Percentiles rank a stretch among this genome's conserved stretches.
phyloP scores from a whole-genome alignment of 352 stramenopile genomes.

The Poterioochromonas sp. region DNA sequence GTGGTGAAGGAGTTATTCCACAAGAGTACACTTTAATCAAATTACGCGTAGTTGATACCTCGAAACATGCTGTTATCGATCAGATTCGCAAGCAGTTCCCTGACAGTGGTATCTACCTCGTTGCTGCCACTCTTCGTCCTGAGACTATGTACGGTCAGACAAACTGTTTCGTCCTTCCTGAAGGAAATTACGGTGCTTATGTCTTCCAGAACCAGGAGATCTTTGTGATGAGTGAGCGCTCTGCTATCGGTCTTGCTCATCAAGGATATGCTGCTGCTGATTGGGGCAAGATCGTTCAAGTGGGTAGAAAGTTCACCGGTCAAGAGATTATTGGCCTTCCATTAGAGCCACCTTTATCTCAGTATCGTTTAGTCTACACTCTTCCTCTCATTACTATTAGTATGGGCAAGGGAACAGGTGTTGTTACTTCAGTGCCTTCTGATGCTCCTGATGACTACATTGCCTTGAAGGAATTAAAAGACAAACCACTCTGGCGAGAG shows the following conservation, averaged over 20 bases:
- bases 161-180: slow-evolving; percentile 98
- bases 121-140: slow-evolving; percentile 91
- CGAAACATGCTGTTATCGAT: slow-evolving; percentile 49
- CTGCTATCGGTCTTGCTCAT: slow-evolving; percentile 86
- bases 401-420: slow-evolving; percentile 97
- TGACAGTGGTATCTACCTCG: slow-evolving; percentile 79
- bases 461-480: slow-evolving; percentile 94
- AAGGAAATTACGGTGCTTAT: slow-evolving; percentile 96
- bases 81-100: no score
- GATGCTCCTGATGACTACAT: slow-evolving; percentile 98
- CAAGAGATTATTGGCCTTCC: slow-evolving; percentile 91
- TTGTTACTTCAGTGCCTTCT: slow-evolving; percentile 96
- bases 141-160: slow-evolving; percentile 99
- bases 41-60: slow-evolving; percentile 66
- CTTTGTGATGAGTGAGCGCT: slow-evolving; percentile 84
- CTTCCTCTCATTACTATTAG: slow-evolving; percentile 97
- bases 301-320: slow-evolving; percentile 79
- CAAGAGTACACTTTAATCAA: slow-evolving; percentile 99
- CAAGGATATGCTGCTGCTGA: slow-evolving; percentile 58
- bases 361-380: slow-evolving; percentile 98
- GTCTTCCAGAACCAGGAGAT: slow-evolving; percentile 80
- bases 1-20: slow-evolving; percentile 92
- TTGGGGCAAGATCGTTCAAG: slow-evolving; percentile 72
- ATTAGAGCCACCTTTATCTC: slow-evolving; percentile 84
- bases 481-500: slow-evolving; percentile 91